Evolutionary conservation across 768 basidiomycete species (phyloP).

Genomic region (Myochromella boudieri): DNA sequence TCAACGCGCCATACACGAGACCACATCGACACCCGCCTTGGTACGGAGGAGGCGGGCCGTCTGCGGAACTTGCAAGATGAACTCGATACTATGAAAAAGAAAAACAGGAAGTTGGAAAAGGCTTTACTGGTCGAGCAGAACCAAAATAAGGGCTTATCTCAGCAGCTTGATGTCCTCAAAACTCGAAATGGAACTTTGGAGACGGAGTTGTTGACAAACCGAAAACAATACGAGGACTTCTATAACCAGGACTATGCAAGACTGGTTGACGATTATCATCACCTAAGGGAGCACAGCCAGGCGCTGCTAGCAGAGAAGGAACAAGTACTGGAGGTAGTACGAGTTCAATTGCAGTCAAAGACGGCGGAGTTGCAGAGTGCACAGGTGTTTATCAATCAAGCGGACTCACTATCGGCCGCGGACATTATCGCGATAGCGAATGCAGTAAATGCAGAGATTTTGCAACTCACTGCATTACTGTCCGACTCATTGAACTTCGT

Average conservation of each 20-base stretch:
- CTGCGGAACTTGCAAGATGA: too few relatives aligned
- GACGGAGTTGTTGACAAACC: too few relatives aligned
- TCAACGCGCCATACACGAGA: neutral
- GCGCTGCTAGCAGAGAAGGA: neutral
- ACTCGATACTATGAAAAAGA: too few relatives aligned
- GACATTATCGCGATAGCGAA: slow-evolving; percentile 30
- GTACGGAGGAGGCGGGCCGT: too few relatives aligned
- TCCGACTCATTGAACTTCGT: slow-evolving; percentile 29
- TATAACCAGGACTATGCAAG: neutral
- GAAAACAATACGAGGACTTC: too few relatives aligned
- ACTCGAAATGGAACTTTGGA: too few relatives aligned
- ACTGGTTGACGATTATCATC: neutral
- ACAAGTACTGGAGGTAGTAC: too few relatives aligned
- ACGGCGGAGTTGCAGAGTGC: slow-evolving; percentile 16
- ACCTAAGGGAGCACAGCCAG: too few relatives aligned
- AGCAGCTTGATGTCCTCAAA: too few relatives aligned
- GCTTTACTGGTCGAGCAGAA: too few relatives aligned
- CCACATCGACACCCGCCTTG: neutral
- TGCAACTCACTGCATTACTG: slow-evolving; percentile 45
- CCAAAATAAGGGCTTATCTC: too few relatives aligned
- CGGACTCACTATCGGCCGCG: slow-evolving; percentile 18
- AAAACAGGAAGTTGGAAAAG: neutral
- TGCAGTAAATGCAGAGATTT: slow-evolving; percentile 46
- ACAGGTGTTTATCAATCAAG: slow-evolving; percentile 15
- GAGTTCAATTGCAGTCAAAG: slow-evolving; percentile 8